Evolutionary conservation across 2,329 filamentous ascomycete genomes (phyloP), one percentile per base, ranked within the genome.

Genomic region (Blastomyces gilchristii): DNA sequence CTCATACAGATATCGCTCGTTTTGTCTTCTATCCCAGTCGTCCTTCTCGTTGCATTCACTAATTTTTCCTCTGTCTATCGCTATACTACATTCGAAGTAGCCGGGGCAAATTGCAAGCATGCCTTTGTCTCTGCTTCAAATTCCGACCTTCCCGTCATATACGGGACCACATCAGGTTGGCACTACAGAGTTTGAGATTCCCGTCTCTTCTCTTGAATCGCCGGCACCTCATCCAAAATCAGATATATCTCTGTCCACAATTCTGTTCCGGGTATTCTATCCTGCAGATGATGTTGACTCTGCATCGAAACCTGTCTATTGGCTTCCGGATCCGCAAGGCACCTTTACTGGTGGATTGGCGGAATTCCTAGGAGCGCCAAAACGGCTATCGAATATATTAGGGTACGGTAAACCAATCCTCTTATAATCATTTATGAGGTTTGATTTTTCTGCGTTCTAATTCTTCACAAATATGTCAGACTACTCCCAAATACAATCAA

Each of bases 261-360:
- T 95, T 34, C 87, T 89, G 63, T 94, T 90, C 73, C 85, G 91
- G 66, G 81, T 95, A 63, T 96, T 90, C 77, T 95, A 95, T 72
- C 91, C 91, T 0, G 86, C 87, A 28, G 71, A 76, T 18, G 70
- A 72, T 56, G 72, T 72, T 9, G 67, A 69, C 8, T 72, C 74
- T n/a, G 74, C 75, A 60, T 80, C 83, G 69, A 84, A 84, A 69
- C 80, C 80, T 11, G 87, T 91, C 62, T 83, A 82, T 69, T 96
- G 91, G 90, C 81, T 95, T 61, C 90, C 90, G 0, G 81, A 82
- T 9, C 90, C 91, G 0, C 90, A 95, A 73, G 78, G 87, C 58
- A 85, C 86, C 50, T 87, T 90, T 71, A 78, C 93, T 9, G 83
- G 86, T 18, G 88, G 87, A 0, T 94, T 94, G 71, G 87, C 87